Conservation (phyloP, 2,329 filamentous ascomycete species). For the Monilinia polystroma region DNA sequence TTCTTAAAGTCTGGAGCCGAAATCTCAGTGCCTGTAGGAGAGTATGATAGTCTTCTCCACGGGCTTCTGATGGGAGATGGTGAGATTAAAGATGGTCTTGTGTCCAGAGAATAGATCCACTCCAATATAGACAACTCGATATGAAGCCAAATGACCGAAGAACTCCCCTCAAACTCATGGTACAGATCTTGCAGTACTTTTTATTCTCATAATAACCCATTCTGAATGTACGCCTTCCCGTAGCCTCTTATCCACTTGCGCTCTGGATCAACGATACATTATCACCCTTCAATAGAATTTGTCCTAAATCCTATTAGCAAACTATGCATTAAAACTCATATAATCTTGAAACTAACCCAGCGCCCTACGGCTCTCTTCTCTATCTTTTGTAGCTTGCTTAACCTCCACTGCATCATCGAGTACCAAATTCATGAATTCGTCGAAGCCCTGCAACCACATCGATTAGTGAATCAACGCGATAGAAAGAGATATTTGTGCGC, state of each 20-base stretch:
- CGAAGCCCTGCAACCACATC: conserved; percentile 69
- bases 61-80: conserved; percentile 73
- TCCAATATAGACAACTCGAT: conserved; percentile 21
- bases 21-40: conserved; percentile 69
- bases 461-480: conserved; percentile 26
- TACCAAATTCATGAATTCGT: conserved; percentile 99
- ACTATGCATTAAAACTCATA: neutral
- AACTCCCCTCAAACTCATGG: conserved; percentile 23
- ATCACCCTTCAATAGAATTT: conserved; percentile 66
- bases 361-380: conserved; percentile 73
- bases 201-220: conserved; percentile 28
- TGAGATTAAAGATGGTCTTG: conserved; percentile 47
- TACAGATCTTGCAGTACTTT: conserved; percentile 28
- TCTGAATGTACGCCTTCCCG: conserved; percentile 33
- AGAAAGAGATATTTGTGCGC: conserved; percentile 37
- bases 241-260: conserved; percentile 38
- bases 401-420: conserved; percentile 95
- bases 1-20: conserved; percentile 59
- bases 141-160: conserved; percentile 21
- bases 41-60: conserved; percentile 77
- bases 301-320: conserved; percentile 46
- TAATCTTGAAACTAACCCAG: conserved; percentile 63
- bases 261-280: conserved; percentile 63
- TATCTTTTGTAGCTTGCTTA: conserved; percentile 76
- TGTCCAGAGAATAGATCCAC: conserved; percentile 25